Base-by-base conservation (phyloP, 352 stramenopile species). In the Thraustotheca clavata region DNA sequence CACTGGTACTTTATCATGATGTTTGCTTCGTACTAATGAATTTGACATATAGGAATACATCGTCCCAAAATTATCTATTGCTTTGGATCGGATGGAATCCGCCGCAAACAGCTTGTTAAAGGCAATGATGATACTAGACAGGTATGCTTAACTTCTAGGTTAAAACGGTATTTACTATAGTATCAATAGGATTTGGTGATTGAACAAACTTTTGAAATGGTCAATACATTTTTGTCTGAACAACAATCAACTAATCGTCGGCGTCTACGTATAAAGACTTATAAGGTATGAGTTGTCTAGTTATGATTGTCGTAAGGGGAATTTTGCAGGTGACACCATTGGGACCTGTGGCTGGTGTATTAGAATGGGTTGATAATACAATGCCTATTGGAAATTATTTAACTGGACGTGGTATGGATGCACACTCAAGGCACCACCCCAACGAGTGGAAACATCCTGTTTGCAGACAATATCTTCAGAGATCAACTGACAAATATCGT, bases 331-430 rank as follows among this genome's bases (percentile, higher is more conserved):
- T 62, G 7, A 62, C 92, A 9, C 86, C 86, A 39, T 62, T 95
- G 5, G 92, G 82, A 12, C 94, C 95, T 4, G 86, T 91, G 22
- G 90, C 87, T 54, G 98, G 98, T 31, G 94, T 99, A 49, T 75
- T 99, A 5, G 97, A 99, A 73, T 99, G 95, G 95, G 96, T 99
- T 8, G 83, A 98, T 50, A 88, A 98, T 67, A 99, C 97, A 0
- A 83, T 94, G 26, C 85, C 95, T 3, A 97, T 98, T 74, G 91
- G 91, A 0, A 82, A 92, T 2, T 98, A 96, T 74, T 73, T 99
- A 8, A 78, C 89, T 6, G 80, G 70, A 1, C 74, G 75, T 20
- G 72, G 66, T 49, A 72, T 80, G 4, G 91, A 83, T 36, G 91
- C 92, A n/a, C 95, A 98, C 69, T 80, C 88, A 49, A 86, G 91